A percentile compares a stretch with the other conserved stretches of the same genome.
phyloP scores from a whole-genome alignment of 164 flowering plant genomes.

The Tetracentron sinense region DNA sequence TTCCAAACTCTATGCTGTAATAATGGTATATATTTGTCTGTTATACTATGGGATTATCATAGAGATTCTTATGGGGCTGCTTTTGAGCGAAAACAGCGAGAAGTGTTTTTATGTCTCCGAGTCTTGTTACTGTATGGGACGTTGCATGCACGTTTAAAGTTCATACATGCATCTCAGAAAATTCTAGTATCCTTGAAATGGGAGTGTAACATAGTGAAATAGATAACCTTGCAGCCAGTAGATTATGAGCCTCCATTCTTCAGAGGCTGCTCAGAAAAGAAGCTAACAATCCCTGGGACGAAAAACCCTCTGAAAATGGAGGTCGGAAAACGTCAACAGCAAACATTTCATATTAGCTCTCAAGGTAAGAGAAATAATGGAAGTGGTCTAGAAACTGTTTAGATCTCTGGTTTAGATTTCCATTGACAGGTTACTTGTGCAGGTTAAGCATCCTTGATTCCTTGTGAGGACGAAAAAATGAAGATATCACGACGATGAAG shows the following conservation, averaged over 20 bases:
- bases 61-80: too few species aligned
- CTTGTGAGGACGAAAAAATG: constrained; percentile 90
- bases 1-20: too few species aligned
- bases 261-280: constrained; percentile 73
- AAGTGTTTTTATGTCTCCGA: too few species aligned
- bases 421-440: constrained; percentile 10
- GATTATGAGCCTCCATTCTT: constrained; percentile 98
- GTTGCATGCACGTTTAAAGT: too few species aligned
- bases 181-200: too few species aligned
- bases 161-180: too few species aligned
- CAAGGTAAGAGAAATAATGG: constrained; percentile 42
- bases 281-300: constrained; percentile 60
- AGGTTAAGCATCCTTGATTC: constrained; percentile 98
- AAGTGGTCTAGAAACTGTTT: not conserved
- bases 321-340: constrained; percentile 94
- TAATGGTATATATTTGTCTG: too few species aligned
- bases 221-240: constrained; percentile 66
- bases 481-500: constrained; percentile 54
- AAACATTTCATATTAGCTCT: constrained; percentile 82
- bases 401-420: not conserved
- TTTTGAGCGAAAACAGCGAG: too few species aligned
- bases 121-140: too few species aligned
- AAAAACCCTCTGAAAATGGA: constrained; percentile 82
- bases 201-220: too few species aligned
- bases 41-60: too few species aligned